Evolutionary conservation across 1,139 yeast species (phyloP).

Genomic region (Blastobotrys aristatus): DNA sequence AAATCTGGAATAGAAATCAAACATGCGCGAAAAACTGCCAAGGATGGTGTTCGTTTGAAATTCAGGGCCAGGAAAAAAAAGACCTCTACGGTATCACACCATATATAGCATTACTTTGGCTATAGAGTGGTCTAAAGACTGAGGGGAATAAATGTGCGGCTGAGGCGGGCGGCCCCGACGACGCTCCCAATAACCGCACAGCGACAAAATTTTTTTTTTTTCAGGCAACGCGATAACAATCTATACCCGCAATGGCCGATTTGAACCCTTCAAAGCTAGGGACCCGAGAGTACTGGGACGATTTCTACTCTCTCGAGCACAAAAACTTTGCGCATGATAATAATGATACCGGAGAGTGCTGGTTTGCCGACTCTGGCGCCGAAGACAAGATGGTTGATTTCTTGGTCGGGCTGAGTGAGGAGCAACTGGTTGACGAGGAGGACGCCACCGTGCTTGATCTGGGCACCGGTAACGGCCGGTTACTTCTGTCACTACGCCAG

Average conservation of each 20-base stretch:
- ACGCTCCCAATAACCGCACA: too few relatives aligned
- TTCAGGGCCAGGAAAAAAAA: too few relatives aligned
- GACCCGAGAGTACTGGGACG: slow-evolving; percentile 57
- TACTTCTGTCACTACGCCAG: slow-evolving; percentile 69
- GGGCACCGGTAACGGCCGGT: slow-evolving; percentile 96
- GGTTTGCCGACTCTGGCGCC: slow-evolving; percentile 94
- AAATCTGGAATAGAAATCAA: too few relatives aligned
- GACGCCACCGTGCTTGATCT: slow-evolving; percentile 57
- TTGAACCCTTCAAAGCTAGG: slow-evolving; percentile 27
- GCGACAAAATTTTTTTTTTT: too few relatives aligned
- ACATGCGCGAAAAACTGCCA: too few relatives aligned
- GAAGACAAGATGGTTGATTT: slow-evolving; percentile 75
- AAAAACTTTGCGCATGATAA: slow-evolving; percentile 65
- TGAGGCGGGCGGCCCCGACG: too few relatives aligned
- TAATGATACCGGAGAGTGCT: slow-evolving; percentile 87
- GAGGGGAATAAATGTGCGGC: too few relatives aligned
- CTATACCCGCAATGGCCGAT: slow-evolving; percentile 17
- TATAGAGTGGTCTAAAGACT: too few relatives aligned
- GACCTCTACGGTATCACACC: too few relatives aligned
- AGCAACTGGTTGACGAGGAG: slow-evolving; percentile 20
- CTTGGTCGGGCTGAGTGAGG: slow-evolving; percentile 42
- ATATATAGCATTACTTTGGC: too few relatives aligned
- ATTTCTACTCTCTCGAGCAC: slow-evolving; percentile 70
- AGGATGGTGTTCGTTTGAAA: too few relatives aligned
- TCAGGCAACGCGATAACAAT: too few relatives aligned